Conservation (phyloP, 2,329 filamentous ascomycete species). For the Xylaria polymorpha region DNA sequence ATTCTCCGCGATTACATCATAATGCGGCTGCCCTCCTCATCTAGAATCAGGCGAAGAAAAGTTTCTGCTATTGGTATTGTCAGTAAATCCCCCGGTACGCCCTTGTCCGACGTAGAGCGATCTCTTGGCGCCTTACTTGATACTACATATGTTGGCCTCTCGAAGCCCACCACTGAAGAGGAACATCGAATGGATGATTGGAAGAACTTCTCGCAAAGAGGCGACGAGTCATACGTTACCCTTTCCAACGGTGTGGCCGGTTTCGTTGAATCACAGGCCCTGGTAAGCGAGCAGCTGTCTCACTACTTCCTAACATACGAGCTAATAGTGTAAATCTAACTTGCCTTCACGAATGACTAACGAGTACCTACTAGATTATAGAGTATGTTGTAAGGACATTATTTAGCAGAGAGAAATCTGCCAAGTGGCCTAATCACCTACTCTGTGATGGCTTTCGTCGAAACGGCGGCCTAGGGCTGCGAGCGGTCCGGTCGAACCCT, state of each 20-base stretch:
- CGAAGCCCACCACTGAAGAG: constrained; percentile 48
- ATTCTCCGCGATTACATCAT: constrained; percentile 79
- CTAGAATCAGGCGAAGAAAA: constrained; percentile 70
- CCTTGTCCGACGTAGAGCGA: constrained; percentile 51
- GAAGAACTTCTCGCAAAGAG: constrained; percentile 70
- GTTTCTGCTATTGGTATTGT: constrained; percentile 59
- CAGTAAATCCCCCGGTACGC: constrained; percentile 31
- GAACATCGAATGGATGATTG: constrained; percentile 66
- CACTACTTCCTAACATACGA: constrained; percentile 5
- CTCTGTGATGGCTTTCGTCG: constrained; percentile 86
- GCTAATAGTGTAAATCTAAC: neutral
- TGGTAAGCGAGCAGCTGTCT: constrained; percentile 60
- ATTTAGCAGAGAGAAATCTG: constrained; percentile 68
- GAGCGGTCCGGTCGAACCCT: constrained; percentile 73
- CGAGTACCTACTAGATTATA: constrained; percentile 66
- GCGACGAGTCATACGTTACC: constrained; percentile 68
- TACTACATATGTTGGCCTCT: constrained; percentile 72
- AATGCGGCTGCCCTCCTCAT: constrained; percentile 71
- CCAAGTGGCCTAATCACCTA: constrained; percentile 74
- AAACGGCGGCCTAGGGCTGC: constrained; percentile 63
- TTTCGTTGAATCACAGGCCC: constrained; percentile 68
- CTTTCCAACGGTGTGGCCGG: constrained; percentile 60
- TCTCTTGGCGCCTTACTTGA: constrained; percentile 72
- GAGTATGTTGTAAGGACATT: constrained; percentile 82
- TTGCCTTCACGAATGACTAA: constrained; percentile 24